Conservation (phyloP, 257 asterid genomes). For the Solanum neorickii region DNA sequence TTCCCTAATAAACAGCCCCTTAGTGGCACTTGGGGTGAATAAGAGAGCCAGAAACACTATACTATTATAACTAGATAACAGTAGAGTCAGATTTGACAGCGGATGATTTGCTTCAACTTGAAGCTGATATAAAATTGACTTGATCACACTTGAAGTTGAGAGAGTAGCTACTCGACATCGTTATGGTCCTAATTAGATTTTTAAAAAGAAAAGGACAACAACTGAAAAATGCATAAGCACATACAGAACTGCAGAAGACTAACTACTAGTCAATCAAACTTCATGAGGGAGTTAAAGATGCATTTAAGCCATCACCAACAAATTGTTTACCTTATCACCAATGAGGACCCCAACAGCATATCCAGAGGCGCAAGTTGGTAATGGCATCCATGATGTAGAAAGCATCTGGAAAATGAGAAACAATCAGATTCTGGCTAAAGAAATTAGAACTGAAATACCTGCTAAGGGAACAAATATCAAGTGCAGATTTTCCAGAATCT, state of each 20-base stretch:
- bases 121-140: not conserved
- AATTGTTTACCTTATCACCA: constrained; percentile 53
- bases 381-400: constrained; percentile 40
- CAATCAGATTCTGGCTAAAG: constrained; percentile 4
- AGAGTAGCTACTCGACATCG: not conserved
- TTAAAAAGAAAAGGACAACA: not conserved
- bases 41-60: not conserved
- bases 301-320: not conserved
- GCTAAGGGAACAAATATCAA: not conserved
- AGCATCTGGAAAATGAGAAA: constrained; percentile 45
- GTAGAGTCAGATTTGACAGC: not conserved
- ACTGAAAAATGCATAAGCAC: not conserved
- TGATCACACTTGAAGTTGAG: not conserved
- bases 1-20: not conserved
- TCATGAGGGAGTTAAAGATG: not conserved
- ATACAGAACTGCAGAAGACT: not conserved
- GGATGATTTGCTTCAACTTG: not conserved
- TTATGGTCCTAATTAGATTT: not conserved
- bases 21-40: not conserved
- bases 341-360: constrained; percentile 60
- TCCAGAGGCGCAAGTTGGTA: constrained; percentile 25
- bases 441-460: not conserved
- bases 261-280: not conserved
- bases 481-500: not conserved
- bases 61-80: not conserved